Conservation (phyloP, 768 basidiomycete genomes). For the Leccinum uliginosum region DNA sequence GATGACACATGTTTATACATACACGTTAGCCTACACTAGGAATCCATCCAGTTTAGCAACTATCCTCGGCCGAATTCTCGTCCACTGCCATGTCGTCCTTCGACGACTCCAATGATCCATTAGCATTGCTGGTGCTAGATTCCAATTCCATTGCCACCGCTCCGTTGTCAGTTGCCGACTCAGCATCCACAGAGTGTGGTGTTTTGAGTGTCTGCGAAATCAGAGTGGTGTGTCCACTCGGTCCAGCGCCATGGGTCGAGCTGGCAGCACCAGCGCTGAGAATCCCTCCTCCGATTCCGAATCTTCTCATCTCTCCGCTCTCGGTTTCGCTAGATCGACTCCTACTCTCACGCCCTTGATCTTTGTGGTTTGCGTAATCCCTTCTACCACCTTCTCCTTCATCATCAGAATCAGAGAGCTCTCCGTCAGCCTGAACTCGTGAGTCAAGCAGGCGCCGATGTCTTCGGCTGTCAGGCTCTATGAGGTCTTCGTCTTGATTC, state of each 20-base stretch:
- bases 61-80: slow-evolving; percentile 13
- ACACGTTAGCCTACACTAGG: background rate
- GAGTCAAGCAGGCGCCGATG: slow-evolving; percentile 76
- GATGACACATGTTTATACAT: slow-evolving; percentile 19
- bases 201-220: slow-evolving; percentile 27
- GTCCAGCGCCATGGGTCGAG: slow-evolving; percentile 68
- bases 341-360: slow-evolving; percentile 42
- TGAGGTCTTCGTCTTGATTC: slow-evolving; percentile 78
- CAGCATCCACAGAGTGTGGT: slow-evolving; percentile 32
- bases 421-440: slow-evolving; percentile 77
- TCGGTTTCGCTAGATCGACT: slow-evolving; percentile 41
- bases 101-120: slow-evolving; percentile 12
- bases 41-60: background rate
- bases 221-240: slow-evolving; percentile 60
- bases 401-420: slow-evolving; percentile 96
- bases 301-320: slow-evolving; percentile 44
- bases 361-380: slow-evolving; percentile 57
- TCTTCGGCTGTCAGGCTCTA: slow-evolving; percentile 71
- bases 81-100: slow-evolving; percentile 27
- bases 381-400: slow-evolving; percentile 87
- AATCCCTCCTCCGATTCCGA: slow-evolving; percentile 68
- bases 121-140: slow-evolving; percentile 12
- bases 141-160: slow-evolving; percentile 13
- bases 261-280: slow-evolving; percentile 54
- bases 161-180: slow-evolving; percentile 23